A percentile compares a stretch with the other conserved stretches of the same genome.
Evolutionary conservation across 75 land plant genomes (phyloP).

Genomic region (Gnetum montanum): DNA sequence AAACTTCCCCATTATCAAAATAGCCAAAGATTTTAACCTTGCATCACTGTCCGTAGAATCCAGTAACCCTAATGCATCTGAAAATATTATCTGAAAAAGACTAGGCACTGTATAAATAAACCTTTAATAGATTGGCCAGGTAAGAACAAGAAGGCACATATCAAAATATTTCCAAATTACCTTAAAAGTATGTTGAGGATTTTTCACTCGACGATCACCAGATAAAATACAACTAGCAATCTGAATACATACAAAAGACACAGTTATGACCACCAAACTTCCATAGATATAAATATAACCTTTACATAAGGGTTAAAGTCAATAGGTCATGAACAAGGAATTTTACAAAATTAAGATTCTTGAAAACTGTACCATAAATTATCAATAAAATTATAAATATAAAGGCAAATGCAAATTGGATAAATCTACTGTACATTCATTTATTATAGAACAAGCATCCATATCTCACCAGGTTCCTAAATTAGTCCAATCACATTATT

Average conservation of each 20-base stretch:
- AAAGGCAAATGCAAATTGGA: no score
- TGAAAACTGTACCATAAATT: no score
- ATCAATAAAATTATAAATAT: no score
- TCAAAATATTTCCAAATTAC: slow-evolving; percentile 3
- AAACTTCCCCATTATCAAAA: slow-evolving; percentile 32
- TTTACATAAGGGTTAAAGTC: not conserved
- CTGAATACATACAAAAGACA: slow-evolving; percentile 10
- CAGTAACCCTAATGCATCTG: slow-evolving; percentile 21
- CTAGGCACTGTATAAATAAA: not conserved
- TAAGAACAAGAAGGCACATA: not conserved
- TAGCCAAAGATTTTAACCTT: slow-evolving; percentile 24
- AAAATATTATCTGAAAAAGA: slow-evolving; percentile 14
- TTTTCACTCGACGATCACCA: slow-evolving; percentile 19
- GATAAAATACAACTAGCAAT: slow-evolving; percentile 19
- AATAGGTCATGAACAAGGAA: not conserved
- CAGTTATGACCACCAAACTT: no score
- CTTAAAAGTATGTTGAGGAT: slow-evolving; percentile 30
- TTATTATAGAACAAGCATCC: no score
- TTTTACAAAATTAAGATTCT: not conserved
- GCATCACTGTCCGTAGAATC: slow-evolving; percentile 17
- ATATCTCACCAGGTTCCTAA: no score
- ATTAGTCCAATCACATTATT: no score
- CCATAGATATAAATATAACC: not conserved
- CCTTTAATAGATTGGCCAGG: not conserved
- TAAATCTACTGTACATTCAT: no score